These are phyloP conservation scores for Dipodascus geniculatus DNA, from an alignment of 805 yeast genomes.

Conservation along the genomic window DNA sequence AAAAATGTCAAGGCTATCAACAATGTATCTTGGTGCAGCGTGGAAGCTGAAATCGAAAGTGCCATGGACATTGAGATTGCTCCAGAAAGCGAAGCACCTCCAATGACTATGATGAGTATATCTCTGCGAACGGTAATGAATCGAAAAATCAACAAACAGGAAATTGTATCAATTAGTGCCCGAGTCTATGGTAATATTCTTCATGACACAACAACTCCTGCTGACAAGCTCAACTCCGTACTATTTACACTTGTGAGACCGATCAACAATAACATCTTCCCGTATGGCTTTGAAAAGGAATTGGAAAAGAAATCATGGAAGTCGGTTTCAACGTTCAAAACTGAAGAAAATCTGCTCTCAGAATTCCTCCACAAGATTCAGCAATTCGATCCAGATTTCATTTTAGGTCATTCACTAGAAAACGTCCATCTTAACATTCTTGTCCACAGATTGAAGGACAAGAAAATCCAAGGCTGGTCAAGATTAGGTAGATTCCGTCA, in stretches of 20 bases:
- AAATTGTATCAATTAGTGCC: slow-evolving; percentile 70
- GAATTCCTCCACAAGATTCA: slow-evolving; percentile 64
- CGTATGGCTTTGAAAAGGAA: slow-evolving; percentile 59
- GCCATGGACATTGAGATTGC: slow-evolving; percentile 5
- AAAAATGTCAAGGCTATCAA: slow-evolving; percentile 40
- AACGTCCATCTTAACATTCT: slow-evolving; percentile 66
- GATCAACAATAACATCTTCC: slow-evolving; percentile 39
- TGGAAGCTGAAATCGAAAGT: slow-evolving; percentile 51
- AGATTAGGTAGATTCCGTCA: slow-evolving; percentile 73
- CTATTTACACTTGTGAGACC: slow-evolving; percentile 73
- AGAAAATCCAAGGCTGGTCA: slow-evolving; percentile 66
- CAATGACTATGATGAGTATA: slow-evolving; percentile 60
- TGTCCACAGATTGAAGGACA: slow-evolving; percentile 52
- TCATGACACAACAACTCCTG: slow-evolving; percentile 65
- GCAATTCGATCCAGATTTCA: slow-evolving; percentile 81
- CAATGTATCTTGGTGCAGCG: slow-evolving; percentile 66
- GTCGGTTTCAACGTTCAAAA: slow-evolving; percentile 41
- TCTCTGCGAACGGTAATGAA: slow-evolving; percentile 76
- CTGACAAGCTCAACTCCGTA: slow-evolving; percentile 46
- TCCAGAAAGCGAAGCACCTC: slow-evolving; percentile 36
- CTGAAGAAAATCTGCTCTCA: slow-evolving; percentile 62
- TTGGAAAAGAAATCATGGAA: slow-evolving; percentile 35
- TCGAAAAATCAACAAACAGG: slow-evolving; percentile 64
- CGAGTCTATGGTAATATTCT: slow-evolving; percentile 60
- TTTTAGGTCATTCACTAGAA: slow-evolving; percentile 80